Evolutionary conservation across 1,139 yeast genomes (phyloP).

Genomic region (Entelexis sorbosivorans): DNA sequence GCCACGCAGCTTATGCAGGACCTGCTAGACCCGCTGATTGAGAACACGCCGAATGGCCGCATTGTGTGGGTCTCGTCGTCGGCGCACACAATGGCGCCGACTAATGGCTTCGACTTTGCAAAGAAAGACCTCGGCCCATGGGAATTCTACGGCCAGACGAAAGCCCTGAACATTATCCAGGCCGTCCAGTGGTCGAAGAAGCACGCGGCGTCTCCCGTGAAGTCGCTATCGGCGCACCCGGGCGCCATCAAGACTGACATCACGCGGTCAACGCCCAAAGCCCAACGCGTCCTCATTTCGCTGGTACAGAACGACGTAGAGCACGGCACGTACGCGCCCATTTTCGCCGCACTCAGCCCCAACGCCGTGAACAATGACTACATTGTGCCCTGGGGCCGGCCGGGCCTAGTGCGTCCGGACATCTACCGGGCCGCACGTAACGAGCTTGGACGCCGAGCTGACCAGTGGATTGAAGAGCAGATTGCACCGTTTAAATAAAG

Average conservation of each 20-base stretch:
- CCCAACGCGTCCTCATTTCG: not conserved
- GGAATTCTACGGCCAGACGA: not conserved
- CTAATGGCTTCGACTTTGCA: not conserved
- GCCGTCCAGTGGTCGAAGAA: conserved; percentile 36
- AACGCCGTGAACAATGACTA: conserved; percentile 29
- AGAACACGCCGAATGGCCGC: conserved; percentile 27
- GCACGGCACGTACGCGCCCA: conserved; percentile 38
- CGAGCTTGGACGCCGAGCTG: conserved; percentile 29
- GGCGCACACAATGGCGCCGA: conserved; percentile 33
- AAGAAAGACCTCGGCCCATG: not conserved
- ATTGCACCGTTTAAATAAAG: not conserved
- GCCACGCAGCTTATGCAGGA: conserved; percentile 44
- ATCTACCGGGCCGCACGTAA: conserved; percentile 27
- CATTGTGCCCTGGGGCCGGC: conserved; percentile 32
- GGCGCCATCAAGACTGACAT: conserved; percentile 39
- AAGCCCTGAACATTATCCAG: conserved; percentile 26
- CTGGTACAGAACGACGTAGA: conserved; percentile 24
- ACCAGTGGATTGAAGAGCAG: conserved; percentile 25
- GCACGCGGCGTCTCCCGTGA: conserved; percentile 32
- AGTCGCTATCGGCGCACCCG: conserved; percentile 39
- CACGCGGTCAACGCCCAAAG: conserved; percentile 26
- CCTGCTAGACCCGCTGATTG: conserved; percentile 37
- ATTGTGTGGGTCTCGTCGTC: conserved; percentile 42
- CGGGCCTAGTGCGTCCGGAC: conserved; percentile 28
- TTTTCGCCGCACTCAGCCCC: conserved; percentile 39